Conservation (phyloP, 169 alveolate species). For the Amoebophrya sp. region DNA sequence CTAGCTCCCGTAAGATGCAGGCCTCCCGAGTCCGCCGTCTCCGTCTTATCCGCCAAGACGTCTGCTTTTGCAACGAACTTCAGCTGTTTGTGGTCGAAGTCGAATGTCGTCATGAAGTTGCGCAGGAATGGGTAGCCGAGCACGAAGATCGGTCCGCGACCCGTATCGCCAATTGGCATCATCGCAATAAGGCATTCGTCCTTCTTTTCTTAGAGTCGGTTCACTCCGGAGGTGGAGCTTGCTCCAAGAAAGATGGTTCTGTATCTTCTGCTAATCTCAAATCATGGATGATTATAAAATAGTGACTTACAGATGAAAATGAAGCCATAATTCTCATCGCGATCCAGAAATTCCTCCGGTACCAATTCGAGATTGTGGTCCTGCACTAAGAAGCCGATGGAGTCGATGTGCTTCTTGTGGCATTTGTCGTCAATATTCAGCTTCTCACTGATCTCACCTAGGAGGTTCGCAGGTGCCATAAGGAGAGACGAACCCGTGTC, state of each 20-base stretch:
- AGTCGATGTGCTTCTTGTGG: not conserved
- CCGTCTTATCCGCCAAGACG: not conserved
- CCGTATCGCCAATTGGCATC: not conserved
- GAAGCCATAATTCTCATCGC: not conserved
- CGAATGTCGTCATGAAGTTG: conserved; percentile 51
- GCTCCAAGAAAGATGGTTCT: too few relatives aligned
- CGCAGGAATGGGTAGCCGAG: conserved; percentile 52
- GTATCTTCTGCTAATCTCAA: too few relatives aligned
- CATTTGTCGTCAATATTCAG: conserved; percentile 8
- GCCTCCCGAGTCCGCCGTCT: not conserved
- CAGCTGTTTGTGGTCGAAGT: conserved; percentile 47
- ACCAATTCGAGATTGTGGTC: not conserved
- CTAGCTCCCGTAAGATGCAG: too few relatives aligned
- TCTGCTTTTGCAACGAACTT: conserved; percentile 35
- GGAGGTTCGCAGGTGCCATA: not conserved
- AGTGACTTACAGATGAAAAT: too few relatives aligned
- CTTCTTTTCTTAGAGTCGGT: too few relatives aligned
- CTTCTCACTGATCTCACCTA: not conserved
- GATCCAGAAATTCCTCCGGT: not conserved
- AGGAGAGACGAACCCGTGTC: not conserved
- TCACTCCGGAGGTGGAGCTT: too few relatives aligned
- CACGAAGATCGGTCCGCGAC: conserved; percentile 39
- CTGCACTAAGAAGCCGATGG: not conserved
- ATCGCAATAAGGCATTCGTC: too few relatives aligned
- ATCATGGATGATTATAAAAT: too few relatives aligned